These are phyloP conservation scores for Stramenopiles sp. DNA, from an alignment of 352 stramenopile genomes.

Conservation along the genomic window DNA sequence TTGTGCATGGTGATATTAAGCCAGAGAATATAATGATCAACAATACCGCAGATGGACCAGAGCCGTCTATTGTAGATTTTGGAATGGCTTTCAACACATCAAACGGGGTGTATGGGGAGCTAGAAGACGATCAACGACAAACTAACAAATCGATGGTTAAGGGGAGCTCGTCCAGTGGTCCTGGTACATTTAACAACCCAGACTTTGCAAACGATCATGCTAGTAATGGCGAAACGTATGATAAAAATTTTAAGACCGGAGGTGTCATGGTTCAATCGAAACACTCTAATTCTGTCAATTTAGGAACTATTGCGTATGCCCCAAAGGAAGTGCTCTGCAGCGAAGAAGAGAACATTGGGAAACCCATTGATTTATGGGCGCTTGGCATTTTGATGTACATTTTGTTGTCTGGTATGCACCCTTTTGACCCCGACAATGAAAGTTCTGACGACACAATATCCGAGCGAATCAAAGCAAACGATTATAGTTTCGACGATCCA, in stretches of 20 bases:
- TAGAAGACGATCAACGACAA: not conserved
- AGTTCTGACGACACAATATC: constrained; percentile 55
- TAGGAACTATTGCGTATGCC: constrained; percentile 9
- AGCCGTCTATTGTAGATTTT: not conserved
- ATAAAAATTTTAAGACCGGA: constrained; percentile 35
- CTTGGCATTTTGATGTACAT: constrained; percentile 57
- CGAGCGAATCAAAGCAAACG: constrained; percentile 46
- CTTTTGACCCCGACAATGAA: constrained; percentile 60
- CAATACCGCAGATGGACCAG: not conserved
- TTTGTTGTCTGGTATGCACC: constrained; percentile 48
- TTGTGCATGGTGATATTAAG: constrained; percentile 65
- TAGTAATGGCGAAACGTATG: constrained; percentile 35
- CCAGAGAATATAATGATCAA: constrained; percentile 49
- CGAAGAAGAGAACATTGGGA: constrained; percentile 18
- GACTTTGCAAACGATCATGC: constrained; percentile 59
- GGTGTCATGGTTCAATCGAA: not conserved
- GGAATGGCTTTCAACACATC: not conserved
- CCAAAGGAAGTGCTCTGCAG: constrained; percentile 16
- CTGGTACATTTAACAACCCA: constrained; percentile 46
- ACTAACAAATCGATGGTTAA: not conserved
- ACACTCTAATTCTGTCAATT: not conserved
- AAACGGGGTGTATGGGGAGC: not conserved
- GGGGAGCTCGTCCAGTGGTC: constrained; percentile 24
- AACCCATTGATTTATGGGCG: constrained; percentile 33
- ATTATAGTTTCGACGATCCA: constrained; percentile 43